phyloP scores from a whole-genome alignment of 805 yeast genomes.

The Kuraishia capsulata region DNA sequence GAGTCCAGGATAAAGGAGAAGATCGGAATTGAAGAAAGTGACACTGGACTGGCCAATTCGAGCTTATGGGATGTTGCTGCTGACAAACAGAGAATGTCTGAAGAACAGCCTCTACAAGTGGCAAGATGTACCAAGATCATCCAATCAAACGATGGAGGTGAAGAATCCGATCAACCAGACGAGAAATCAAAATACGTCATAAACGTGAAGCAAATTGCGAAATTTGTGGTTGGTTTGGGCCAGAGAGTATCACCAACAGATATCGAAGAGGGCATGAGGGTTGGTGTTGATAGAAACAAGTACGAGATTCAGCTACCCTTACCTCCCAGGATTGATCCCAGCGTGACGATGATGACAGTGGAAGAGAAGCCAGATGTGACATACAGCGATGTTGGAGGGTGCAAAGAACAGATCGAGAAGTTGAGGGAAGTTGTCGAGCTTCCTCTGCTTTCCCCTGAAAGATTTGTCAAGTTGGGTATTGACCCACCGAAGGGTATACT shows the following conservation, averaged over 20 bases:
- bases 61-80: slow-evolving; percentile 97
- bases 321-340: slow-evolving; percentile 96
- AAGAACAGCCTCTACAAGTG: slow-evolving; percentile 94
- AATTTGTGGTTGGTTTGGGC: slow-evolving; percentile 93
- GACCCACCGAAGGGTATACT: slow-evolving; percentile 99
- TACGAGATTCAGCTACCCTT: slow-evolving; percentile 95
- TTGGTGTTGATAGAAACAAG: slow-evolving; percentile 96
- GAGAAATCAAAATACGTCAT: slow-evolving; percentile 90
- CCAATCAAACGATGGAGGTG: slow-evolving; percentile 36
- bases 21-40: slow-evolving; percentile 89
- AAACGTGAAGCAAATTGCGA: slow-evolving; percentile 96
- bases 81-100: slow-evolving; percentile 85
- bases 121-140: slow-evolving; percentile 98
- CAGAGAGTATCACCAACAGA: slow-evolving; percentile 97
- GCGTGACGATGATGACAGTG: slow-evolving; percentile 99
- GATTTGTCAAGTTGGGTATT: slow-evolving; percentile 93
- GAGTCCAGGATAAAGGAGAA: slow-evolving; percentile 89
- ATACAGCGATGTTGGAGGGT: slow-evolving; percentile 96
- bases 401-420: slow-evolving; percentile 96
- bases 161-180: slow-evolving; percentile 12
- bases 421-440: slow-evolving; percentile 92
- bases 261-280: slow-evolving; percentile 99
- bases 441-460: slow-evolving; percentile 89
- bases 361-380: slow-evolving; percentile 99
- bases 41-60: slow-evolving; percentile 96